Evolutionary conservation across 805 yeast species (phyloP).

Genomic region (Saccharomycopsis capsularis): DNA sequence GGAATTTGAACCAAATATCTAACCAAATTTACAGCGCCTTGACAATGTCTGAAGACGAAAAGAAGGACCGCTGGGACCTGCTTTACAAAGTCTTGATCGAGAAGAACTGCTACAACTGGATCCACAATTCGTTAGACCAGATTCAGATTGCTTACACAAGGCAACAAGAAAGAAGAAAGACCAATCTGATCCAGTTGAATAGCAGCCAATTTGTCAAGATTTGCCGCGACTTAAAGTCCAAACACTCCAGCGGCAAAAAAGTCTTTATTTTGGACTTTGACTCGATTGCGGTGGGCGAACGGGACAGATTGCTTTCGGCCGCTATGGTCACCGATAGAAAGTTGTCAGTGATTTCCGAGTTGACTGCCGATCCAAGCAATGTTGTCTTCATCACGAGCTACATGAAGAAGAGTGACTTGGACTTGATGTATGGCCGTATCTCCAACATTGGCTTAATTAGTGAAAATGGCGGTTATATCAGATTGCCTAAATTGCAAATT

Average conservation of each 20-base stretch:
- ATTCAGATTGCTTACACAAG: constrained; percentile 48
- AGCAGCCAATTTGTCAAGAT: constrained; percentile 31
- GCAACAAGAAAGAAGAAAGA: constrained; percentile 36
- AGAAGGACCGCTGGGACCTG: constrained; percentile 51
- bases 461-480: constrained; percentile 81
- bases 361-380: constrained; percentile 52
- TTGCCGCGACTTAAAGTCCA: constrained; percentile 24
- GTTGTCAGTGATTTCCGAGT: constrained; percentile 48
- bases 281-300: constrained; percentile 29
- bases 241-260: constrained; percentile 27
- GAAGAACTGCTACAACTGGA: constrained; percentile 76
- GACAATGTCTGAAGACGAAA: constrained; percentile 56
- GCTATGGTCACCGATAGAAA: constrained; percentile 58
- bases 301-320: constrained; percentile 29
- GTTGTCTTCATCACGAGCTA: constrained; percentile 67
- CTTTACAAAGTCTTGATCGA: constrained; percentile 52
- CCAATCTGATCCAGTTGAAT: constrained; percentile 29
- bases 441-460: constrained; percentile 77
- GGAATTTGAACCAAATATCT: constrained; percentile 69
- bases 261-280: constrained; percentile 47
- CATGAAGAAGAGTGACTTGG: constrained; percentile 56
- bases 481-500: constrained; percentile 41
- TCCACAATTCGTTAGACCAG: constrained; percentile 44
- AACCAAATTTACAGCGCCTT: constrained; percentile 58
- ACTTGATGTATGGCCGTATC: constrained; percentile 58